Percentiles rank a stretch among this genome's conserved stretches.
These are phyloP conservation scores for Bidens hawaiensis DNA, from an alignment of 140 eudicot species.

Conservation along the genomic window DNA sequence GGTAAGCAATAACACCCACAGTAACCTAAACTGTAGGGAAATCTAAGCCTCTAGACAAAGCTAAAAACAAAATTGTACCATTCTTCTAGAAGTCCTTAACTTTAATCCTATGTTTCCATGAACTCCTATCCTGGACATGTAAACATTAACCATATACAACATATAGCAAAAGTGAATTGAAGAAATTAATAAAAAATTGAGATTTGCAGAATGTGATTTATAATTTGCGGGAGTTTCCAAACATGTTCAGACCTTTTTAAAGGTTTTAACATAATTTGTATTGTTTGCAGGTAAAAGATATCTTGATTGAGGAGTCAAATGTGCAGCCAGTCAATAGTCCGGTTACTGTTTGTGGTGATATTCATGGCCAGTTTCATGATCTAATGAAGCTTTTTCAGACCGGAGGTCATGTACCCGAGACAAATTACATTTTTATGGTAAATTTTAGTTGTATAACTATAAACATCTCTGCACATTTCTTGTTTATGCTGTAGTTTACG, in stretches of 20 bases:
- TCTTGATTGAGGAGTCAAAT: constrained; percentile 94
- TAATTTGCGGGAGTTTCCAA: not conserved
- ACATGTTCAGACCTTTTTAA: not conserved
- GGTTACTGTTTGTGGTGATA: constrained; percentile 97
- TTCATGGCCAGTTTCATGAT: constrained; percentile 97
- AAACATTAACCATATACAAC: not conserved
- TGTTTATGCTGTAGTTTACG: not conserved
- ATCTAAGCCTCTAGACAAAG: no score
- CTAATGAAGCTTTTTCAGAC: constrained; percentile 97
- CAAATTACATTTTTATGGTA: constrained; percentile 97
- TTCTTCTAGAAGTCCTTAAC: no score
- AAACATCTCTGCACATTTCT: not conserved
- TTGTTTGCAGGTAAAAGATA: constrained; percentile 79
- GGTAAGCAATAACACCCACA: no score
- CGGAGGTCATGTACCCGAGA: constrained; percentile 96
- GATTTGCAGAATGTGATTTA: not conserved
- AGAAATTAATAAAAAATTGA: not conserved
- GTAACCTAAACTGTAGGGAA: no score
- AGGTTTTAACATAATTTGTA: not conserved
- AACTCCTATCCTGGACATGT: no score
- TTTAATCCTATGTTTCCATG: no score
- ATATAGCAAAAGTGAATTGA: not conserved
- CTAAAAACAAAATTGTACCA: no score
- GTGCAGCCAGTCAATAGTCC: constrained; percentile 99
- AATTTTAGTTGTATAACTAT: not conserved